Evolutionary conservation across 768 basidiomycete species (phyloP).

Genomic region (Naganishia onofrii): DNA sequence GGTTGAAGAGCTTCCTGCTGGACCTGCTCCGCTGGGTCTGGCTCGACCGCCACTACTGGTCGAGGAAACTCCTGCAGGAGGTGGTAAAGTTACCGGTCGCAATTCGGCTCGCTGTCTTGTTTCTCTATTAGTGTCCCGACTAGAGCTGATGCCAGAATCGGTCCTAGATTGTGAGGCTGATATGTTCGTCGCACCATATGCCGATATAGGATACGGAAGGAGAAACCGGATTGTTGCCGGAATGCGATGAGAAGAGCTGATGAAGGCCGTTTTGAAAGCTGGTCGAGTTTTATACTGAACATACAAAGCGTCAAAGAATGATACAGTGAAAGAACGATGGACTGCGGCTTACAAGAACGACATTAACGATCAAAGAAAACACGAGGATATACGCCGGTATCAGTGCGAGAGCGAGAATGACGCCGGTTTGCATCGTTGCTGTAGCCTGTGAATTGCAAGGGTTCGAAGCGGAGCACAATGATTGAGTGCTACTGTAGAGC

Average conservation of each 20-base stretch:
- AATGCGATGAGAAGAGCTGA: slow-evolving; percentile 6
- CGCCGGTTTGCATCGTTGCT: slow-evolving; percentile 5
- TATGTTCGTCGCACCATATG: neutral
- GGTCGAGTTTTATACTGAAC: slow-evolving; percentile 8
- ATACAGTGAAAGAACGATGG: neutral
- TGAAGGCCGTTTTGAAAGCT: slow-evolving; percentile 10
- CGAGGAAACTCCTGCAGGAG: neutral
- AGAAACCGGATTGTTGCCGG: slow-evolving; percentile 9
- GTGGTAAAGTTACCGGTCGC: slow-evolving; percentile 8
- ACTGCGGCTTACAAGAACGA: slow-evolving; percentile 2
- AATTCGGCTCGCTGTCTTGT: slow-evolving; percentile 1
- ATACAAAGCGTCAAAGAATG: neutral
- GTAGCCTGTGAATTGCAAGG: neutral
- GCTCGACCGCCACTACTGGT: neutral
- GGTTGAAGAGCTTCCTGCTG: neutral
- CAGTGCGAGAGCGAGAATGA: slow-evolving; percentile 20
- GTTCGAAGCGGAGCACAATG: neutral
- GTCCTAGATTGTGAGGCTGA: neutral
- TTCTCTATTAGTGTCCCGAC: neutral
- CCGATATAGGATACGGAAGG: slow-evolving; percentile 14
- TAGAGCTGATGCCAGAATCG: neutral
- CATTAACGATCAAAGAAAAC: slow-evolving; percentile 1
- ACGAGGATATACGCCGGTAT: slow-evolving; percentile 26
- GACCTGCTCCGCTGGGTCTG: neutral
- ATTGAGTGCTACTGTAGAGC: neutral